Percentiles rank a stretch among this genome's conserved stretches.
Conservation (phyloP, 163 green algal species). For the Scenedesmus sp. region DNA sequence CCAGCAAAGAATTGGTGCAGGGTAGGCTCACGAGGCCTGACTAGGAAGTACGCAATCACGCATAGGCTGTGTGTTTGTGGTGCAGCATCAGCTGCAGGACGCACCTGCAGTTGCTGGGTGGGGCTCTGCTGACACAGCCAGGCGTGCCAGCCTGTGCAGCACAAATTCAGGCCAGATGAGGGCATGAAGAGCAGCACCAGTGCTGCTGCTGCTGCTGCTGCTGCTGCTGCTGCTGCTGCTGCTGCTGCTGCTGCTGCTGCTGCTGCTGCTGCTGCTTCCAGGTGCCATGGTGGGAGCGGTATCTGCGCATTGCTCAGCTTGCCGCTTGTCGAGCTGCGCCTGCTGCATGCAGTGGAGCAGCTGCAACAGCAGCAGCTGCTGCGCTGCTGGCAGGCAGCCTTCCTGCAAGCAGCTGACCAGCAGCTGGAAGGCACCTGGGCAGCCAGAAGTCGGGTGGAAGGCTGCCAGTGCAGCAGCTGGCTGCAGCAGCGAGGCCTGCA, state of each 20-base stretch:
- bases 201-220: background rate
- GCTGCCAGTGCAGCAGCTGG: background rate
- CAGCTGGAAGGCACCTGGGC: background rate
- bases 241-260: background rate
- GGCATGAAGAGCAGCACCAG: background rate
- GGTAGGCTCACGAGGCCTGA: too few relatives aligned
- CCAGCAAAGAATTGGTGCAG: too few relatives aligned
- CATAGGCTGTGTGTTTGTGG: background rate
- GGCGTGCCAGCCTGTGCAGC: background rate
- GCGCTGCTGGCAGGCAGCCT: slow-evolving; percentile 11
- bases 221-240: too few relatives aligned
- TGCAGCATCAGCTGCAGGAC: background rate
- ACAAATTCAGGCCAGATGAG: slow-evolving; percentile 21
- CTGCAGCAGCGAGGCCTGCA: background rate
- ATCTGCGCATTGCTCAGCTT: background rate
- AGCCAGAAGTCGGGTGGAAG: background rate
- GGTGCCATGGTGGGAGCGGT: background rate
- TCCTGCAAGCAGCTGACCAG: background rate
- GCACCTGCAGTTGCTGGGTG: slow-evolving; percentile 19
- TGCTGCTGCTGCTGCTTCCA: background rate
- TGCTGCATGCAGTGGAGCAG: background rate
- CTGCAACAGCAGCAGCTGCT: slow-evolving; percentile 29
- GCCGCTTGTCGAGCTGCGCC: background rate
- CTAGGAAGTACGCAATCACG: background rate
- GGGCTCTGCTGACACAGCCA: background rate